A percentile compares a stretch with the other conserved stretches of the same genome.
phyloP scores from a whole-genome alignment of 176 grass and related monocot species.

The Tuctoria greenei region DNA sequence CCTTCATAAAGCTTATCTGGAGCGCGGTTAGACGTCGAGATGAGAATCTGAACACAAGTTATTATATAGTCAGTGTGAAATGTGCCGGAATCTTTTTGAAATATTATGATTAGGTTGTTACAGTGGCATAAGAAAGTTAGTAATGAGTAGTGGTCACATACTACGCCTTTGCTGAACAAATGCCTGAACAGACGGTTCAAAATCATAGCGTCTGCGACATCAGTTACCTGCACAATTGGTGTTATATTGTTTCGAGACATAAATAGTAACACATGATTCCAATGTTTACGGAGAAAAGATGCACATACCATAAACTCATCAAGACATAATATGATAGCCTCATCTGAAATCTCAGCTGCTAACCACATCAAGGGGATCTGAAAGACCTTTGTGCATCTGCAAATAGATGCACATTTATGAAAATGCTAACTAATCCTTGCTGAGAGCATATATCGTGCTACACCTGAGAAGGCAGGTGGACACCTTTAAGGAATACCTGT shows the following conservation, averaged over 20 bases:
- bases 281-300: constrained; percentile 16
- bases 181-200: constrained; percentile 82
- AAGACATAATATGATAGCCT: constrained; percentile 84
- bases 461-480: constrained; percentile 6
- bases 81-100: constrained; percentile 14
- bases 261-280: not conserved
- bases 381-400: constrained; percentile 97
- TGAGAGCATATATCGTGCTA: not conserved
- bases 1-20: constrained; percentile 74
- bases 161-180: constrained; percentile 88
- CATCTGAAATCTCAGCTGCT: constrained; percentile 94
- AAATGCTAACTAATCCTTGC: not conserved
- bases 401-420: constrained; percentile 10
- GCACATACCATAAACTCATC: constrained; percentile 94
- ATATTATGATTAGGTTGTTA: constrained; percentile 1
- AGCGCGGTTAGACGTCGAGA: constrained; percentile 89
- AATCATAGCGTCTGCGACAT: constrained; percentile 97
- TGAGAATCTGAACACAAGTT: constrained; percentile 62
- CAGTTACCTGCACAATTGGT: constrained; percentile 64
- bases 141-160: constrained; percentile 51
- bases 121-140: constrained; percentile 20
- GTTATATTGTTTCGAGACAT: not conserved
- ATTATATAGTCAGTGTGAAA: constrained; percentile 28
- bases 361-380: constrained; percentile 97
- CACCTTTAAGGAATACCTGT: constrained; percentile 54